A percentile compares a stretch with the other conserved stretches of the same genome.
Evolutionary conservation across 352 stramenopile species (phyloP).

Genomic region (Phytophthora gonapodyides): DNA sequence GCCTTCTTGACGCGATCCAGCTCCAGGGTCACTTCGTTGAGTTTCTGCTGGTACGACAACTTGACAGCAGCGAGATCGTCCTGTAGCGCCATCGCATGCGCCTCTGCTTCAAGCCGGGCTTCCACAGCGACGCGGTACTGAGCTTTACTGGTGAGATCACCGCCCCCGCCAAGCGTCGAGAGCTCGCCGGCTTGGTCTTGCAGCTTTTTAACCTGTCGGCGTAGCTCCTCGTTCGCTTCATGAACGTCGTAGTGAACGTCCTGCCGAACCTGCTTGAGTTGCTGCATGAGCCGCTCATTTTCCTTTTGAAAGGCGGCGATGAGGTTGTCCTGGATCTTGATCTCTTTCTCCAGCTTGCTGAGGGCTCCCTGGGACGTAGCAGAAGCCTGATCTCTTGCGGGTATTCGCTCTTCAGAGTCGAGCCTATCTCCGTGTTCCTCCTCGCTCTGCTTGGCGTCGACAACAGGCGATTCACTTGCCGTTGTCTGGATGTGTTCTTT

Average conservation of each 20-base stretch:
- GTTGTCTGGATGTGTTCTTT: conserved; percentile 62
- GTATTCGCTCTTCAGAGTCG: neutral
- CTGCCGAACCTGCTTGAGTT: conserved; percentile 67
- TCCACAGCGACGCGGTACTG: conserved; percentile 65
- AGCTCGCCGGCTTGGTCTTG: conserved; percentile 35
- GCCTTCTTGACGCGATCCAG: conserved; percentile 81
- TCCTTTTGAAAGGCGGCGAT: conserved; percentile 84
- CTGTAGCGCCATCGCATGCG: conserved; percentile 50
- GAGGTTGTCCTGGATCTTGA: conserved; percentile 74
- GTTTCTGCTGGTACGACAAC: conserved; percentile 46
- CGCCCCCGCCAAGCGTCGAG: conserved; percentile 9
- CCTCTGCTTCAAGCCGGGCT: conserved; percentile 64
- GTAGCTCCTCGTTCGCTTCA: conserved; percentile 73
- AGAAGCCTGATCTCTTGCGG: neutral
- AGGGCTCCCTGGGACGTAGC: conserved; percentile 17
- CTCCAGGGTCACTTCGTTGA: conserved; percentile 75
- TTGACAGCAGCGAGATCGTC: conserved; percentile 56
- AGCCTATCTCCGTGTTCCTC: conserved; percentile 1
- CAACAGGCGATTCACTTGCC: conserved; percentile 6
- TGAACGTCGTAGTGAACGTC: conserved; percentile 74
- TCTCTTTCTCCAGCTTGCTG: conserved; percentile 55
- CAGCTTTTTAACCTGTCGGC: conserved; percentile 48
- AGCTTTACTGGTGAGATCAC: conserved; percentile 41
- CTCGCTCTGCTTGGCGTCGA: neutral
- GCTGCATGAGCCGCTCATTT: conserved; percentile 83